phyloP scores from a whole-genome alignment of 305 asterid species.

The Nicotiana rustica region DNA sequence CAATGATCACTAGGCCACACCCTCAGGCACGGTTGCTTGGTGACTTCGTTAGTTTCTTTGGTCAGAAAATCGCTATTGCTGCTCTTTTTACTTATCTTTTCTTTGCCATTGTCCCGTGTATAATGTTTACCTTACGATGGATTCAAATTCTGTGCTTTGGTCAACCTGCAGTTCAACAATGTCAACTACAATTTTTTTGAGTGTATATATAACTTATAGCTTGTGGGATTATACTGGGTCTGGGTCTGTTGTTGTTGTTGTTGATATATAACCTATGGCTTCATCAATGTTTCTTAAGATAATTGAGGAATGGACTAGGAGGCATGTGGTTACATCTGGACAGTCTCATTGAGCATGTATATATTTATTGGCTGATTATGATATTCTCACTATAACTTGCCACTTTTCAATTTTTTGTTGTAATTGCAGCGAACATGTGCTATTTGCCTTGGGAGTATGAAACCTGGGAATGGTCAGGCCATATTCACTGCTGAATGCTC shows the following conservation, averaged over 20 bases:
- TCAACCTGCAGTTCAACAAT: background rate
- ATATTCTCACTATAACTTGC: background rate
- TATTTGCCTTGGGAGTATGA: constrained; percentile 48
- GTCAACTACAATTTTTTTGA: background rate
- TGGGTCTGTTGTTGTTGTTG: background rate
- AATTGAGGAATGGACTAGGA: background rate
- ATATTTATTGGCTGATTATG: background rate
- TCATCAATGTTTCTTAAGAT: background rate
- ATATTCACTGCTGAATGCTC: constrained; percentile 51
- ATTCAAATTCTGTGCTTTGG: background rate
- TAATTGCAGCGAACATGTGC: constrained; percentile 43
- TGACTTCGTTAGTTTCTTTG: background rate
- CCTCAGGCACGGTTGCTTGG: background rate
- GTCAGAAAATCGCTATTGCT: background rate
- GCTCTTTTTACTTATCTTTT: background rate
- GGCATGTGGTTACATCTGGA: background rate
- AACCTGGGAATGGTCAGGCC: constrained; percentile 47
- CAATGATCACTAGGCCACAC: no score
- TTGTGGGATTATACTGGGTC: background rate
- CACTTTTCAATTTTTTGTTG: constrained; percentile 26
- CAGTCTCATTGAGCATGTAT: background rate
- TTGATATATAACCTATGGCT: background rate
- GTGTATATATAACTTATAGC: background rate
- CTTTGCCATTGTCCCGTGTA: background rate
- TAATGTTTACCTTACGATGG: background rate